A percentile compares a stretch with the other conserved stretches of the same genome.
These are phyloP conservation scores for Sporothrix protearum DNA, from an alignment of 2,329 filamentous ascomycete genomes.

Conservation along the genomic window DNA sequence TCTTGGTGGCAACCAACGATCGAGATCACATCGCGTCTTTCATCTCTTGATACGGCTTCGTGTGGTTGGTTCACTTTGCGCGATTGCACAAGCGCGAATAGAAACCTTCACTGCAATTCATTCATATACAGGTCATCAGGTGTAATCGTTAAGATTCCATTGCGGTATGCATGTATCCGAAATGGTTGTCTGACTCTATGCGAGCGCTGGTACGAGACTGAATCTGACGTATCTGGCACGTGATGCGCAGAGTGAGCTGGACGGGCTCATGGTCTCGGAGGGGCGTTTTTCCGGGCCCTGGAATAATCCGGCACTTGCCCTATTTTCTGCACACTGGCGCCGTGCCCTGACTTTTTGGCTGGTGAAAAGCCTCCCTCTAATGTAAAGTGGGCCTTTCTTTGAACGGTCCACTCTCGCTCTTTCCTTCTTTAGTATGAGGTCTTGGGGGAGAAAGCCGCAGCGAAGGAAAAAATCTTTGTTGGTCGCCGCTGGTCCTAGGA, in stretches of 20 bases:
- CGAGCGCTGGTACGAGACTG: neutral
- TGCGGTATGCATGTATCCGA: neutral
- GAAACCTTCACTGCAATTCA: neutral
- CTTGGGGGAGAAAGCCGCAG: neutral
- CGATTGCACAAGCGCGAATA: neutral
- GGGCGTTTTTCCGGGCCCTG: neutral
- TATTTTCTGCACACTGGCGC: constrained; percentile 10
- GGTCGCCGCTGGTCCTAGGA: constrained; percentile 1
- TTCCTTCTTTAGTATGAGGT: neutral
- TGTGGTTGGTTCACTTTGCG: neutral
- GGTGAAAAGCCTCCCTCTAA: neutral
- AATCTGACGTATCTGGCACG: neutral
- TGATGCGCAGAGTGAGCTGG: neutral
- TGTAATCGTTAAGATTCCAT: too few relatives aligned
- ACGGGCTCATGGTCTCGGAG: too few relatives aligned
- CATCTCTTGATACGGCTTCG: neutral
- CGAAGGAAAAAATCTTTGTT: constrained; percentile 13
- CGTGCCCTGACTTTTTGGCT: constrained; percentile 14
- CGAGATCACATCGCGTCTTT: neutral
- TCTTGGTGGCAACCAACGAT: too few relatives aligned
- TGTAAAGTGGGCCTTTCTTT: neutral
- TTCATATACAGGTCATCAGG: too few relatives aligned
- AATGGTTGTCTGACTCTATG: neutral
- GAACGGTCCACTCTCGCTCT: constrained; percentile 3
- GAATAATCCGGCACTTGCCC: constrained; percentile 20